phyloP scores from a whole-genome alignment of 2,329 filamentous ascomycete species.

The Fusarium papillatum region DNA sequence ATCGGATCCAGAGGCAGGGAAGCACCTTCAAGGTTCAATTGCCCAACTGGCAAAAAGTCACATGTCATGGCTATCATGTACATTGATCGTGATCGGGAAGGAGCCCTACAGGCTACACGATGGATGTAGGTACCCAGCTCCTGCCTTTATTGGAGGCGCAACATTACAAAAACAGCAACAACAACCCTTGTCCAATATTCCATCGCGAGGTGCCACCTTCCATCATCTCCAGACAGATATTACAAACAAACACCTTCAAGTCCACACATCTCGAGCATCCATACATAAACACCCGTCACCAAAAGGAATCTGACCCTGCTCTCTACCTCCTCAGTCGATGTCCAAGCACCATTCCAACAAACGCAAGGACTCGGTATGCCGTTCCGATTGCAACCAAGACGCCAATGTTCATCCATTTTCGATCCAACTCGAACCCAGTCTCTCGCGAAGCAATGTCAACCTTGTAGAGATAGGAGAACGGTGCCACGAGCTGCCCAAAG shows the following conservation, averaged over 20 bases:
- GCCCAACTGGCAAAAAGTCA: constrained; percentile 3
- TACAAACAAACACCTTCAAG: background rate
- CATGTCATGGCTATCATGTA: constrained; percentile 6
- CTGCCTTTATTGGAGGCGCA: constrained; percentile 5
- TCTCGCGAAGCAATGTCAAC: constrained; percentile 58
- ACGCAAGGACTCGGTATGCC: constrained; percentile 59
- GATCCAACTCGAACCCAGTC: constrained; percentile 61
- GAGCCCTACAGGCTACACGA: background rate
- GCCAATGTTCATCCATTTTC: constrained; percentile 60
- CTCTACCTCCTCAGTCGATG: constrained; percentile 39
- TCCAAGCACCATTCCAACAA: constrained; percentile 39
- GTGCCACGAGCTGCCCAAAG: constrained; percentile 64
- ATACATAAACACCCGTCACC: background rate
- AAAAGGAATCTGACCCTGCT: background rate
- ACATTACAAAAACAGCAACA: background rate
- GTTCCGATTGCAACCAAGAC: constrained; percentile 59
- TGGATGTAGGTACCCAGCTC: background rate
- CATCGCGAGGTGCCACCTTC: background rate
- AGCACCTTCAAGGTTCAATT: background rate
- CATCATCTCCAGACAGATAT: background rate
- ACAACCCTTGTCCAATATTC: background rate
- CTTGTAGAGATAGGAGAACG: constrained; percentile 64
- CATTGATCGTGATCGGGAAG: constrained; percentile 2
- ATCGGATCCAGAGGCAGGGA: background rate
- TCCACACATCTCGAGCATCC: background rate